Percentiles rank a stretch among this genome's conserved stretches.
Evolutionary conservation across 805 yeast species (phyloP).

Genomic region (Yueomyces sp.): DNA sequence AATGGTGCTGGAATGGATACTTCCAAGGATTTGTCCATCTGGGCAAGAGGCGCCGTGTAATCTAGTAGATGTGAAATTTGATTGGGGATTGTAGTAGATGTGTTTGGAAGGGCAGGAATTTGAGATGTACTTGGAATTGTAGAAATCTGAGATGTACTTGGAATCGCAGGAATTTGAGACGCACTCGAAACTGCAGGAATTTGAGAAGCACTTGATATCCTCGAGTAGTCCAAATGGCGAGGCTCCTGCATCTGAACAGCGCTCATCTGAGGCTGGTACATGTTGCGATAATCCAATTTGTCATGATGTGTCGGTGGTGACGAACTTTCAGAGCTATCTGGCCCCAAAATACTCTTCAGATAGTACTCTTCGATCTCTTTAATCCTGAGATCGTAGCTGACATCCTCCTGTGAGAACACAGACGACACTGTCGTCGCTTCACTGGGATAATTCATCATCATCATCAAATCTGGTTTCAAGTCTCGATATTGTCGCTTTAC

Average conservation of each 20-base stretch:
- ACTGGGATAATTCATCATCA: too few relatives aligned
- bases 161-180: not conserved
- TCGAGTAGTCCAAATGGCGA: not conserved
- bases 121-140: not conserved
- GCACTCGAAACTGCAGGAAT: not conserved
- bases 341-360: conserved; percentile 17
- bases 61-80: too few relatives aligned
- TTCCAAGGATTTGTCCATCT: too few relatives aligned
- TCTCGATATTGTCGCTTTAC: too few relatives aligned
- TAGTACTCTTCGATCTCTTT: conserved; percentile 24
- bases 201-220: not conserved
- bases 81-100: not conserved
- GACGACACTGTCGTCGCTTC: conserved; percentile 10
- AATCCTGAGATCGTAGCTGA: conserved; percentile 10
- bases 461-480: too few relatives aligned
- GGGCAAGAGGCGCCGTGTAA: too few relatives aligned
- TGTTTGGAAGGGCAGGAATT: not conserved
- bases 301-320: too few relatives aligned
- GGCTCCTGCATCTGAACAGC: too few relatives aligned
- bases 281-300: too few relatives aligned
- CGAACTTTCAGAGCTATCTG: conserved; percentile 4
- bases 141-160: not conserved
- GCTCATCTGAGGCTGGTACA: not conserved
- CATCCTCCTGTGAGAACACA: conserved; percentile 15
- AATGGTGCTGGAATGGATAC: too few relatives aligned